A percentile compares a stretch with the other conserved stretches of the same genome.
phyloP scores from a whole-genome alignment of 805 yeast species.

The Metschnikowia lunata region DNA sequence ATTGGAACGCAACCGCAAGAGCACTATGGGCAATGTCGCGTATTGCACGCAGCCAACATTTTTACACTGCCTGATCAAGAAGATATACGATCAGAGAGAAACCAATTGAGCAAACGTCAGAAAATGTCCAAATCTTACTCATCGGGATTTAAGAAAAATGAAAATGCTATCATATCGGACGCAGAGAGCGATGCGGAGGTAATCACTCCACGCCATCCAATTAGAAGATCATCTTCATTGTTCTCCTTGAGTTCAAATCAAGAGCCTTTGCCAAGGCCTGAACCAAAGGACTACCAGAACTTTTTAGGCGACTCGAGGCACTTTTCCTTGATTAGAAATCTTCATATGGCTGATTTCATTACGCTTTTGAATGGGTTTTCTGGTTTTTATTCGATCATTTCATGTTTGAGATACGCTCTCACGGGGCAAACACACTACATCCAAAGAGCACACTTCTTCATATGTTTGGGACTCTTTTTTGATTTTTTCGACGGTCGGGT shows the following conservation, averaged over 20 bases:
- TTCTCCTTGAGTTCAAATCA: conserved; percentile 47
- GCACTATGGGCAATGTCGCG: background rate
- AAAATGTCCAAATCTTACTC: conserved; percentile 10
- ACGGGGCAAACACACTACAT: conserved; percentile 67
- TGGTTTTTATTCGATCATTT: conserved; percentile 86
- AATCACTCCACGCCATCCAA: conserved; percentile 24
- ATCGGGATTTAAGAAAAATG: conserved; percentile 25
- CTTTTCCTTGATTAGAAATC: conserved; percentile 76
- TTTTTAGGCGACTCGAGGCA: conserved; percentile 83
- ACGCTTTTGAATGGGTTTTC: conserved; percentile 91
- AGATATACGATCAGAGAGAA: too few relatives aligned
- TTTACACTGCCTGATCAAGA: too few relatives aligned
- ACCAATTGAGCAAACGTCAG: background rate
- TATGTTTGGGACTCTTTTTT: conserved; percentile 86
- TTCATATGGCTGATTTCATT: conserved; percentile 95
- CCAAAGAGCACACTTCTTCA: conserved; percentile 85
- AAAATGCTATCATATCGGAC: conserved; percentile 36
- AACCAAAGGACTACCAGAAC: conserved; percentile 68
- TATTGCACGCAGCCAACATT: too few relatives aligned
- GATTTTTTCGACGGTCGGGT: conserved; percentile 97
- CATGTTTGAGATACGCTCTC: conserved; percentile 75
- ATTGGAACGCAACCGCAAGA: conserved; percentile 7
- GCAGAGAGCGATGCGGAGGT: conserved; percentile 30
- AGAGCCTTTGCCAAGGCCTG: conserved; percentile 72
- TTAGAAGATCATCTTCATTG: conserved; percentile 52